phyloP scores from a whole-genome alignment of 2,329 filamentous ascomycete species.

The Phialophora chinensis region DNA sequence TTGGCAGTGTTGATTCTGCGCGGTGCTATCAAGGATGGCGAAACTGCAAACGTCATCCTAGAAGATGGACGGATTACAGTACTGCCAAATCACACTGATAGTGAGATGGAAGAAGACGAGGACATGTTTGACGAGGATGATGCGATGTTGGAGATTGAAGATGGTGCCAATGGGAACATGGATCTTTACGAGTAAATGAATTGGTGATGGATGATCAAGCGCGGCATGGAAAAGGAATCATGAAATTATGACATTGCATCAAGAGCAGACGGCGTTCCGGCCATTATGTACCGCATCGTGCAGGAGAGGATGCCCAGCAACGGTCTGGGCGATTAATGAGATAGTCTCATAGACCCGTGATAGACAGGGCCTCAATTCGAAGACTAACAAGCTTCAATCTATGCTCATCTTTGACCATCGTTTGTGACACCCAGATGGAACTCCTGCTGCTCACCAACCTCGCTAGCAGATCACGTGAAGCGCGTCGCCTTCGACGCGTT shows the following conservation, averaged over 20 bases:
- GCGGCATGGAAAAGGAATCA: neutral
- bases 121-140: slow-evolving; percentile 82
- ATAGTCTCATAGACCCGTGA: slow-evolving; percentile 9
- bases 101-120: slow-evolving; percentile 66
- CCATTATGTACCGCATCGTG: neutral
- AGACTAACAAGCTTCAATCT: neutral
- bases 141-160: slow-evolving; percentile 73
- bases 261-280: slow-evolving; percentile 12
- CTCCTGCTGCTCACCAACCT: too few relatives aligned
- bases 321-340: slow-evolving; percentile 24
- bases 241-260: slow-evolving; percentile 11
- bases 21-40: slow-evolving; percentile 83
- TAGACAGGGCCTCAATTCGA: neutral
- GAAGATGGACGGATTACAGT: slow-evolving; percentile 74
- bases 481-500: neutral
- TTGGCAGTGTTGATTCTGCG: slow-evolving; percentile 89
- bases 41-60: slow-evolving; percentile 78
- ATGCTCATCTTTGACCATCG: neutral
- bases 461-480: neutral
- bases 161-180: slow-evolving; percentile 56
- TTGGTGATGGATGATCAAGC: neutral
- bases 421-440: neutral
- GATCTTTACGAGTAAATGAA: slow-evolving; percentile 64
- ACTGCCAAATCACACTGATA: slow-evolving; percentile 77
- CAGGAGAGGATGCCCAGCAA: neutral